Evolutionary conservation across 208 protist species (phyloP).

Genomic region (Acanthamoeba castellanii): DNA sequence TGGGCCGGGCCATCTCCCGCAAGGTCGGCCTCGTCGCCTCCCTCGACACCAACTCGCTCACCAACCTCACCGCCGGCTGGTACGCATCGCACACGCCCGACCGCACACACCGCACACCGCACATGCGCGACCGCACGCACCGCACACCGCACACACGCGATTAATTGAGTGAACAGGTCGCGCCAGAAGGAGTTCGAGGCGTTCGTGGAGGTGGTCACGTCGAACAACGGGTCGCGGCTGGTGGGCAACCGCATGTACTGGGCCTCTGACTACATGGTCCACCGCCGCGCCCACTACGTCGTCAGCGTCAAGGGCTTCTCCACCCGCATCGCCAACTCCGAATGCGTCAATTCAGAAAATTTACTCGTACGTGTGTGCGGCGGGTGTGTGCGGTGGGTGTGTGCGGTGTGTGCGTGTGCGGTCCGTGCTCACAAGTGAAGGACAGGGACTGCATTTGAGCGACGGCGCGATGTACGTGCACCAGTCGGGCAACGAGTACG

Average conservation of each 20-base stretch:
- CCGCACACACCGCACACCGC: background rate
- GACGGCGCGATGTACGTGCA: slow-evolving; percentile 60
- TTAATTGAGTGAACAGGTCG: background rate
- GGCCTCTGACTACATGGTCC: slow-evolving; percentile 17
- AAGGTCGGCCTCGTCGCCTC: background rate
- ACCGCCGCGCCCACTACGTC: slow-evolving; percentile 9
- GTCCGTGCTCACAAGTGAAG: background rate
- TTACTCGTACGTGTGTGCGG: background rate
- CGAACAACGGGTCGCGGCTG: background rate
- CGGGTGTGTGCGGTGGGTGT: background rate
- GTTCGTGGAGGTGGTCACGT: background rate
- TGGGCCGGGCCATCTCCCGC: background rate
- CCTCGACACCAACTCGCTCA: background rate
- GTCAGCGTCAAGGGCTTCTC: slow-evolving; percentile 55
- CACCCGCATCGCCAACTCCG: slow-evolving; percentile 4
- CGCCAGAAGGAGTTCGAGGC: background rate
- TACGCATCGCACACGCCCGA: background rate
- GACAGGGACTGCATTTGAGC: slow-evolving; percentile 39
- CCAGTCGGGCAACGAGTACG: slow-evolving; percentile 36
- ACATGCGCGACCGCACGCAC: background rate
- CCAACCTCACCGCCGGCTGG: slow-evolving; percentile 12
- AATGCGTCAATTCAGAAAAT: slow-evolving; percentile 35
- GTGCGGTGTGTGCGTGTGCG: background rate
- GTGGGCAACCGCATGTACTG: slow-evolving; percentile 52
- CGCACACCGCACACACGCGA: background rate